These are phyloP conservation scores for Zangia roseola DNA, from an alignment of 768 basidiomycete genomes.

Conservation along the genomic window DNA sequence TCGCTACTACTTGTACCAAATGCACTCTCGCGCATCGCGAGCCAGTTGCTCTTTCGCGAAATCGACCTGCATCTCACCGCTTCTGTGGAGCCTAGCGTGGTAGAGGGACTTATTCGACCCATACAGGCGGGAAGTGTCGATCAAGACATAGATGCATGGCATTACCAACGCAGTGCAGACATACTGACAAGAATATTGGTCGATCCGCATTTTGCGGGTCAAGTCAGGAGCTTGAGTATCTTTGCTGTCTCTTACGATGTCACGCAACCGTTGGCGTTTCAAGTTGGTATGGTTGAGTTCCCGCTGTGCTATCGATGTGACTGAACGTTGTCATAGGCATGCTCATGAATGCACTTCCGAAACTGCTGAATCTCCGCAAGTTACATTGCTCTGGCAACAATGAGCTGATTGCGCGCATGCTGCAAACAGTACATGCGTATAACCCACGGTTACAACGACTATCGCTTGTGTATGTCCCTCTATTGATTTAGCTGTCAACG, in stretches of 20 bases:
- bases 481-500: neutral
- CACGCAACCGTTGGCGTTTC: conserved; percentile 57
- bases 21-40: conserved; percentile 64
- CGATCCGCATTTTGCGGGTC: conserved; percentile 55
- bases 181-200: conserved; percentile 66
- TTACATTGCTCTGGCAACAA: conserved; percentile 59
- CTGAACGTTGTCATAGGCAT: conserved; percentile 44
- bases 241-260: conserved; percentile 51
- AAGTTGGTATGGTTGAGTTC: conserved; percentile 46
- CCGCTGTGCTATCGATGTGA: neutral
- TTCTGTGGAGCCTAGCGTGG: conserved; percentile 23
- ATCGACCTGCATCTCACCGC: conserved; percentile 62
- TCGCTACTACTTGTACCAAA: conserved; percentile 64
- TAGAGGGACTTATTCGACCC: conserved; percentile 17
- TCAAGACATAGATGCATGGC: conserved; percentile 45
- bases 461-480: conserved; percentile 47
- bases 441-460: conserved; percentile 55
- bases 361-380: conserved; percentile 55
- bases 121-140: conserved; percentile 10
- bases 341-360: conserved; percentile 67
- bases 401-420: conserved; percentile 50
- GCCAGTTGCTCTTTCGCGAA: conserved; percentile 62
- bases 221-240: conserved; percentile 57
- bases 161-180: conserved; percentile 63
- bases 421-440: conserved; percentile 50